phyloP scores from a whole-genome alignment of 148 eudicot species.

The Fagopyrum tataricum region DNA sequence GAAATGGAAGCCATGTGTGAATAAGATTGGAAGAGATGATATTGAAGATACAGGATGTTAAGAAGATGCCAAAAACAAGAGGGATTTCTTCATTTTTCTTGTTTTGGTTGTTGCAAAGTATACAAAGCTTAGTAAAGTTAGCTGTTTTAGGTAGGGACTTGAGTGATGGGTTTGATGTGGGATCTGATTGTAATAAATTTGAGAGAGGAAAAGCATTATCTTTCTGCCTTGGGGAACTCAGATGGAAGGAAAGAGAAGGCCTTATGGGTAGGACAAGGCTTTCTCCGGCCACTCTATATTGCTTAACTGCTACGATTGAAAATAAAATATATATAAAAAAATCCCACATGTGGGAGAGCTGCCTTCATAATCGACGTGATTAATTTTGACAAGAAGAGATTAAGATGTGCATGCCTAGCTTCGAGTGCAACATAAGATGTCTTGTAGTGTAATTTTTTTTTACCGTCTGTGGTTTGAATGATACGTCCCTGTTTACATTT shows the following conservation, averaged over 20 bases:
- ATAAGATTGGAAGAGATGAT: constrained; percentile 5
- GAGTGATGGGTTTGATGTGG: constrained; percentile 2
- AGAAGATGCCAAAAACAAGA: background rate
- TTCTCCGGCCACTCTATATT: background rate
- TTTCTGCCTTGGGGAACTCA: background rate
- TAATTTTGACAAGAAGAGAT: background rate
- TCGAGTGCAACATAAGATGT: background rate
- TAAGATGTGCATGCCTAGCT: background rate
- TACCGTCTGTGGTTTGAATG: background rate
- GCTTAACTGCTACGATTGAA: background rate
- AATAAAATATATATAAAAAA: background rate
- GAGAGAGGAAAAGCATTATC: background rate
- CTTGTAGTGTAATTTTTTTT: background rate
- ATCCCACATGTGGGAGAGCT: too few relatives aligned
- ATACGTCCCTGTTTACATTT: constrained; percentile 6
- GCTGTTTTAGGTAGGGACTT: background rate
- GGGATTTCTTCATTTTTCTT: background rate
- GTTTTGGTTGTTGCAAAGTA: background rate
- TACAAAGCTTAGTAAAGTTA: background rate
- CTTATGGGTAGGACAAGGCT: background rate
- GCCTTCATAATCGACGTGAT: too few relatives aligned
- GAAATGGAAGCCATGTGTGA: constrained; percentile 28
- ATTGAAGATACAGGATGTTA: background rate
- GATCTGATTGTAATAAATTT: background rate
- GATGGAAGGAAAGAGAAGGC: background rate